Evolutionary conservation across 164 flowering plant species (phyloP).

Genomic region (Stephania japonica): DNA sequence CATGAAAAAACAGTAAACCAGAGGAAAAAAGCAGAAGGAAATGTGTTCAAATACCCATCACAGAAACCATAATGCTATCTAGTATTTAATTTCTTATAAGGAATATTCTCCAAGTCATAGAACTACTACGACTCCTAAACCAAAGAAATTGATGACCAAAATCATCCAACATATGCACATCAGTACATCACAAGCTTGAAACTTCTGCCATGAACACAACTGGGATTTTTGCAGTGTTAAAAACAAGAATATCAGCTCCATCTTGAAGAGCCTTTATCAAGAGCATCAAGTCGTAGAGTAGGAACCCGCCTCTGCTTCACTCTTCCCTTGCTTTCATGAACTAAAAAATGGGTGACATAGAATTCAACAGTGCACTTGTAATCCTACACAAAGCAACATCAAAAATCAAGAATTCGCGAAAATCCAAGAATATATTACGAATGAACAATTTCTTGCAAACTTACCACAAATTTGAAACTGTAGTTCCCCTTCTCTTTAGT

Average conservation of each 20-base stretch:
- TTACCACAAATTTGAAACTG: slow-evolving; percentile 86
- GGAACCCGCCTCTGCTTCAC: slow-evolving; percentile 57
- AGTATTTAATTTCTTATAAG: background rate
- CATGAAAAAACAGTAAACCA: no score
- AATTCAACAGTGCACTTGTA: slow-evolving; percentile 85
- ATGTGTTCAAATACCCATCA: slow-evolving; percentile 8
- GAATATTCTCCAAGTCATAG: background rate
- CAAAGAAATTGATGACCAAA: no score
- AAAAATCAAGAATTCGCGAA: slow-evolving; percentile 10
- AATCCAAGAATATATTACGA: background rate
- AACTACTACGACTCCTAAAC: no score
- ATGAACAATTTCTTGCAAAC: slow-evolving; percentile 2
- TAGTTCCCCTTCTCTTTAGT: slow-evolving; percentile 78
- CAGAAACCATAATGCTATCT: background rate
- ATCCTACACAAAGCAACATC: slow-evolving; percentile 50
- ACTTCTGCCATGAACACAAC: background rate
- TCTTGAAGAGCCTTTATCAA: slow-evolving; percentile 73
- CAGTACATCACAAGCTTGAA: no score
- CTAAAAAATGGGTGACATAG: slow-evolving; percentile 81
- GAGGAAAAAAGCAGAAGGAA: background rate
- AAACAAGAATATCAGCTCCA: slow-evolving; percentile 92
- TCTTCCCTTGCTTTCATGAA: slow-evolving; percentile 82
- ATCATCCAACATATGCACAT: slow-evolving; percentile 1
- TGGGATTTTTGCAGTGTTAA: slow-evolving; percentile 69
- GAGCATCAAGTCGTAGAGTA: slow-evolving; percentile 68